Conservation (phyloP, 2,329 filamentous ascomycete species). For the Aspergillus novofumigatus region DNA sequence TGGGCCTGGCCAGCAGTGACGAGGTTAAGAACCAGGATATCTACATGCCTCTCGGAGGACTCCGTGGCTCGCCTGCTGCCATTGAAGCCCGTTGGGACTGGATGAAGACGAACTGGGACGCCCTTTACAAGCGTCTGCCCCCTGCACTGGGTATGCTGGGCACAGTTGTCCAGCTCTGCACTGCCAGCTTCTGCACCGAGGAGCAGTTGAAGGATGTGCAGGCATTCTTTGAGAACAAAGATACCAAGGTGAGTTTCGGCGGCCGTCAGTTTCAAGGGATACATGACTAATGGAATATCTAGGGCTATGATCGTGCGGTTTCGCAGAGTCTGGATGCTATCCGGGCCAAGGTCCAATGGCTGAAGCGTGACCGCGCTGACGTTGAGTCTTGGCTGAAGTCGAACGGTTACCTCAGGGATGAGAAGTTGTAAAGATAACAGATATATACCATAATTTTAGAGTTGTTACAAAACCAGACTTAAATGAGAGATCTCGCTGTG, state of each 20-base stretch:
- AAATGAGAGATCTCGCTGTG: neutral
- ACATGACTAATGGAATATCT: slow-evolving; percentile 12
- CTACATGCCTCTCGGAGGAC: slow-evolving; percentile 77
- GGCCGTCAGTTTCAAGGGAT: neutral
- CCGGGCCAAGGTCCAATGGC: slow-evolving; percentile 77
- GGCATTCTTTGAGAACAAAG: slow-evolving; percentile 75
- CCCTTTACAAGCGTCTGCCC: slow-evolving; percentile 73
- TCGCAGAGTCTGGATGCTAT: slow-evolving; percentile 87
- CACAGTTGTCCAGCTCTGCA: slow-evolving; percentile 76
- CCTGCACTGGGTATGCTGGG: slow-evolving; percentile 84
- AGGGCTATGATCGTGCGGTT: slow-evolving; percentile 77
- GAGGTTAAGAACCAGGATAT: slow-evolving; percentile 94
- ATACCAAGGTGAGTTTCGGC: slow-evolving; percentile 60
- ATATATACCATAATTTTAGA: neutral
- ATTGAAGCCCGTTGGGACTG: slow-evolving; percentile 77
- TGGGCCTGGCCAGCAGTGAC: slow-evolving; percentile 68
- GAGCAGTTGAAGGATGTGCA: slow-evolving; percentile 73
- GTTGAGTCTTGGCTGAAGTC: slow-evolving; percentile 68
- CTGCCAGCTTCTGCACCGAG: slow-evolving; percentile 71
- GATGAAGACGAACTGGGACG: slow-evolving; percentile 86
- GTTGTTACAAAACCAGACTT: neutral
- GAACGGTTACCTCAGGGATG: slow-evolving; percentile 53
- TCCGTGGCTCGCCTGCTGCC: slow-evolving; percentile 72
- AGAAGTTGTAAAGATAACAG: slow-evolving; percentile 27
- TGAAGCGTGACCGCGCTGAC: slow-evolving; percentile 70